Percentiles rank a stretch among this genome's conserved stretches.
These are phyloP conservation scores for Leccinum pellstonianum DNA, from an alignment of 768 basidiomycete species.

Conservation along the genomic window DNA sequence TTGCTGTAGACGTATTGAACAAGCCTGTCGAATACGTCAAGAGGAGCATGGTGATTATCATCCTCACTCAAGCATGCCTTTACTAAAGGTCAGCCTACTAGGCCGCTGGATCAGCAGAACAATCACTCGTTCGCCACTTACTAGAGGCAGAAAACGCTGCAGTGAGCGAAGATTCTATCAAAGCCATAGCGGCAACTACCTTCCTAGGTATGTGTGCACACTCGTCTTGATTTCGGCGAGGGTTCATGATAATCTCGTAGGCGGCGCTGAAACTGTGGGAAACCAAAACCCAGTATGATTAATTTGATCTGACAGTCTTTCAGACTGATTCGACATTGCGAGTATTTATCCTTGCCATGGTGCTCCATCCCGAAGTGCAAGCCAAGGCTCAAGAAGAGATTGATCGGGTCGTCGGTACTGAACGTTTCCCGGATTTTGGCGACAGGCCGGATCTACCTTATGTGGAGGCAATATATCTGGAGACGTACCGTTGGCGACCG, in stretches of 20 bases:
- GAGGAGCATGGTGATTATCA: conserved; percentile 20
- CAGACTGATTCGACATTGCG: conserved; percentile 18
- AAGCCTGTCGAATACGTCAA: conserved; percentile 23
- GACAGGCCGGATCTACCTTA: conserved; percentile 33
- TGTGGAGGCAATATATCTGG: conserved; percentile 31
- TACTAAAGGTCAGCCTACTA: background rate
- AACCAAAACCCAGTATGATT: background rate
- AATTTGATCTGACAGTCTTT: background rate
- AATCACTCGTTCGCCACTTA: conserved; percentile 24
- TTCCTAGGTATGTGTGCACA: conserved; percentile 20
- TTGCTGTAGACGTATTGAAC: conserved; percentile 24
- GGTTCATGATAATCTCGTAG: conserved; percentile 10
- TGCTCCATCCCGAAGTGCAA: conserved; percentile 33
- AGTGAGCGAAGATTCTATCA: conserved; percentile 16
- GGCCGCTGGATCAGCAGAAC: conserved; percentile 21
- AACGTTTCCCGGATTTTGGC: conserved; percentile 28
- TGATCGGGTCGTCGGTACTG: conserved; percentile 29
- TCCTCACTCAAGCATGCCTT: background rate
- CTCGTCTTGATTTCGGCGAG: background rate
- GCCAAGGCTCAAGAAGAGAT: conserved; percentile 34
- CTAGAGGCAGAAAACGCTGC: conserved; percentile 1
- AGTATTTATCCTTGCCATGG: conserved; percentile 35
- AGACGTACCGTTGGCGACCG: conserved; percentile 34
- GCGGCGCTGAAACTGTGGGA: conserved; percentile 29
- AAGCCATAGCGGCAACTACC: conserved; percentile 21